A percentile compares a stretch with the other conserved stretches of the same genome.
phyloP scores from a whole-genome alignment of 2,329 filamentous ascomycete genomes.

The Xylaria sp. region DNA sequence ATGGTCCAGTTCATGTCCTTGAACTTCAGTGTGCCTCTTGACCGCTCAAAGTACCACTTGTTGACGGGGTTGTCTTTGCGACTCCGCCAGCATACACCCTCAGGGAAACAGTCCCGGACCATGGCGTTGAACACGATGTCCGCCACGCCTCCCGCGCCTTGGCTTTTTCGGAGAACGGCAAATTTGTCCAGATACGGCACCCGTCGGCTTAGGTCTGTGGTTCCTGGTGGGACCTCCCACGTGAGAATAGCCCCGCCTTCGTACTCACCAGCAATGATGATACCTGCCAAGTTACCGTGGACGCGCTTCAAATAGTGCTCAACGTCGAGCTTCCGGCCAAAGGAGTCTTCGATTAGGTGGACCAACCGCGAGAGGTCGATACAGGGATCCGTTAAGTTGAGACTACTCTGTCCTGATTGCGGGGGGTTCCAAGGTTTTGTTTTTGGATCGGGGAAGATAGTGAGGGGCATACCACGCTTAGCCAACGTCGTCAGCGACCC shows the following conservation, averaged over 20 bases:
- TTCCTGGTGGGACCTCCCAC: conserved; percentile 79
- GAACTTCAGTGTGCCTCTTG: conserved; percentile 81
- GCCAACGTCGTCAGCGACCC: conserved; percentile 75
- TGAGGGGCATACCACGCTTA: conserved; percentile 89
- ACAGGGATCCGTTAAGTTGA: conserved; percentile 77
- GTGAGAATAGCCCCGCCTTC: conserved; percentile 94
- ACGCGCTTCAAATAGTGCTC: conserved; percentile 84
- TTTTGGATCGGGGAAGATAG: conserved; percentile 76
- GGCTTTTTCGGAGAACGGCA: conserved; percentile 84
- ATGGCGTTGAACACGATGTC: conserved; percentile 97
- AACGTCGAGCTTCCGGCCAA: conserved; percentile 82
- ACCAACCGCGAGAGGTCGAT: conserved; percentile 85
- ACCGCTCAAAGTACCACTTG: conserved; percentile 98
- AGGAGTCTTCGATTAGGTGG: conserved; percentile 91
- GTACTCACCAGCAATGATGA: conserved; percentile 96
- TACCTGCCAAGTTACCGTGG: conserved; percentile 78
- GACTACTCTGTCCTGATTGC: conserved; percentile 59
- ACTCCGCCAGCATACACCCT: conserved; percentile 91
- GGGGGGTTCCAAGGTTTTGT: conserved; percentile 71
- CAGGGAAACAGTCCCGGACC: conserved; percentile 85
- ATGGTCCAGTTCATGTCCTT: conserved; percentile 89
- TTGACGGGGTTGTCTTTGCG: conserved; percentile 93
- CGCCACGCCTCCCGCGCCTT: conserved; percentile 90
- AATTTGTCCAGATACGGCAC: conserved; percentile 98
- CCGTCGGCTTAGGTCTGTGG: conserved; percentile 64